Percentiles rank a stretch among this genome's conserved stretches.
These are phyloP conservation scores for Rhazya stricta DNA, from an alignment of 257 asterid genomes.

Conservation along the genomic window DNA sequence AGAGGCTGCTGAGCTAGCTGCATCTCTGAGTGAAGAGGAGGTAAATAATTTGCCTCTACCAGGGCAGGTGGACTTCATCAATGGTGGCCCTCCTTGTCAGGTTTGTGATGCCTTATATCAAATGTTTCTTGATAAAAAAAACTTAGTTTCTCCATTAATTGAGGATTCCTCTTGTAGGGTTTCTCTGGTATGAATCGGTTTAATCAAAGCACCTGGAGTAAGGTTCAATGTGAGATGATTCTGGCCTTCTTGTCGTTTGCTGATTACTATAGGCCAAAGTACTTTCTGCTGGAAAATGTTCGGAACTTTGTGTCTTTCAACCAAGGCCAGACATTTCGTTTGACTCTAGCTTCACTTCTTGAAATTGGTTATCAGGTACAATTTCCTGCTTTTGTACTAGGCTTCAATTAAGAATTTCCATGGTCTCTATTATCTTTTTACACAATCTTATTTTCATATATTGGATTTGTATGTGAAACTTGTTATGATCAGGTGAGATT, in stretches of 20 bases:
- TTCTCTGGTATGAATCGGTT: slow-evolving; percentile 97
- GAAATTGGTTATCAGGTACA: slow-evolving; percentile 96
- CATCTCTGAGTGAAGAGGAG: slow-evolving; percentile 46
- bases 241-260: slow-evolving; percentile 91
- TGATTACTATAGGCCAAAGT: slow-evolving; percentile 87
- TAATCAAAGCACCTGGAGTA: slow-evolving; percentile 92
- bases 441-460: neutral
- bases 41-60: slow-evolving; percentile 74
- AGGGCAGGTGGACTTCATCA: slow-evolving; percentile 91
- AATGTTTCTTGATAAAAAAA: slow-evolving; percentile 5
- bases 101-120: slow-evolving; percentile 33
- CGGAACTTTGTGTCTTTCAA: slow-evolving; percentile 89
- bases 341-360: slow-evolving; percentile 84
- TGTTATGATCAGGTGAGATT: slow-evolving; percentile 56
- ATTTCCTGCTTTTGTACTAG: slow-evolving; percentile 5
- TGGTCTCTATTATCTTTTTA: neutral
- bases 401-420: neutral
- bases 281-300: slow-evolving; percentile 90
- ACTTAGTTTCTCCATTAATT: slow-evolving; percentile 18
- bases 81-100: slow-evolving; percentile 99
- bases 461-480: neutral
- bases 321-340: slow-evolving; percentile 93
- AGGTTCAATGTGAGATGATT: slow-evolving; percentile 97
- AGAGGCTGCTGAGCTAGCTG: slow-evolving; percentile 84
- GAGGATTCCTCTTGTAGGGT: slow-evolving; percentile 55